Base-by-base conservation (phyloP, 2,329 filamentous ascomycete species). In the Davidsoniella virescens region DNA sequence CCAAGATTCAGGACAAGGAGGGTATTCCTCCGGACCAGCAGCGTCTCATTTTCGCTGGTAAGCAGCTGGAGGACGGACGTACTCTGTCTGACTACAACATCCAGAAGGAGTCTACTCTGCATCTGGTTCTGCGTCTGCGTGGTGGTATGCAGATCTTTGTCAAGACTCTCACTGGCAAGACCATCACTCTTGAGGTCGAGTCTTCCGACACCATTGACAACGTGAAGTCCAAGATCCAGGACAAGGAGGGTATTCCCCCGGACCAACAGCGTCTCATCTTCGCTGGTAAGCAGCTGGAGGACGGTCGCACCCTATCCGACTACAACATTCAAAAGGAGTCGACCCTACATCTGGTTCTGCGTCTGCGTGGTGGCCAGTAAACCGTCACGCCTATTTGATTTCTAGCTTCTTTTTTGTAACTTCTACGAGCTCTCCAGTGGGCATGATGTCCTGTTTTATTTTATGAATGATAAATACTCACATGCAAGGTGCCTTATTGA, bases 261-360 rank as follows among this genome's bases (percentile, higher is more conserved):
- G 88, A 94, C 66, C 88, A 94, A 67, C 88, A 94, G 68, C 87
- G 88, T 60, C 70, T 94, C 10, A 94, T 94, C 63, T 94, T 94
- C 56, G 87, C 87, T 44, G 87, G 87, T 53, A 94, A 94, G 77
- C 87, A 94, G 66, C 69, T 94, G 1, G 87, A 94, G 64, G 87
- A 95, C 59, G 88, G 88, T 45, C 84, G 88, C 18, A 95, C 88
- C 0, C 72, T 95, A 0, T 83, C 78, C 47, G 90, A 95, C 64
- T 95, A 95, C 78, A 95, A 95, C 71, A 95, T 95, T 44, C 90
- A 96, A 66, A 90, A 90, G 70, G 85, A 90, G 62, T 84, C 80
- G 1, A 90, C 85, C 0, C 73, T 90, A 1, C 84, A 90, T 64
- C 64, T 90, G 51, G 84, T 90, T 44, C 79, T 90, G 20, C 81